Evolutionary conservation across 331 rosid genomes (phyloP).

Genomic region (Erythrophleum ivorense): DNA sequence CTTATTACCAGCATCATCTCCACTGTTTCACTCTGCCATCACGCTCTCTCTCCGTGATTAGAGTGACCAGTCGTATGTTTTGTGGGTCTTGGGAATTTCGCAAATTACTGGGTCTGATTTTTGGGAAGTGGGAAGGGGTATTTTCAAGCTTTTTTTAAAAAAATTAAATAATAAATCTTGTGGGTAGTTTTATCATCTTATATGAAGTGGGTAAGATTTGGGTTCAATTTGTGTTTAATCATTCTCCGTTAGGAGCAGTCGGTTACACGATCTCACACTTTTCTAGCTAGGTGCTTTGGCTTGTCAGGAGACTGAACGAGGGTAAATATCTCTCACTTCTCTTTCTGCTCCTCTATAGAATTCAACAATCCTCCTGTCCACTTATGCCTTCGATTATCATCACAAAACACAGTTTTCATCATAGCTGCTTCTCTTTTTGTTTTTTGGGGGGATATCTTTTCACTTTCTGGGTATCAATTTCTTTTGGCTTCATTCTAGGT

Average conservation of each 20-base stretch:
- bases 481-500: slow-evolving; percentile 5
- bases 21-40: not conserved
- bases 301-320: not conserved
- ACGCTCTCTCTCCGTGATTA: not conserved
- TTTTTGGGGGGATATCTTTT: not conserved
- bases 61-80: slow-evolving; percentile 27
- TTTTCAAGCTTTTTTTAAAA: not conserved
- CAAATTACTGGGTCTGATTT: not conserved
- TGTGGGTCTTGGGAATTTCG: slow-evolving; percentile 32
- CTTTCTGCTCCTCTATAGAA: not conserved
- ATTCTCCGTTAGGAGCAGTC: not conserved
- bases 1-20: not conserved
- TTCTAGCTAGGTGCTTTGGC: not conserved
- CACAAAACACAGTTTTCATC: not conserved
- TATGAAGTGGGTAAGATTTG: slow-evolving; percentile 14
- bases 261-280: not conserved
- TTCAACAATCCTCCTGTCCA: slow-evolving; percentile 12
- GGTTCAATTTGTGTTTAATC: slow-evolving; percentile 3
- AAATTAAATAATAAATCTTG: not conserved
- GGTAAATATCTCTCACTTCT: not conserved
- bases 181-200: not conserved
- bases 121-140: slow-evolving; percentile 18
- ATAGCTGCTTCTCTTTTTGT: not conserved
- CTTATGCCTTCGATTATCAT: not conserved
- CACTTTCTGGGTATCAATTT: not conserved